Conservation (phyloP, 2,329 filamentous ascomycete species). For the Claviceps citrina region DNA sequence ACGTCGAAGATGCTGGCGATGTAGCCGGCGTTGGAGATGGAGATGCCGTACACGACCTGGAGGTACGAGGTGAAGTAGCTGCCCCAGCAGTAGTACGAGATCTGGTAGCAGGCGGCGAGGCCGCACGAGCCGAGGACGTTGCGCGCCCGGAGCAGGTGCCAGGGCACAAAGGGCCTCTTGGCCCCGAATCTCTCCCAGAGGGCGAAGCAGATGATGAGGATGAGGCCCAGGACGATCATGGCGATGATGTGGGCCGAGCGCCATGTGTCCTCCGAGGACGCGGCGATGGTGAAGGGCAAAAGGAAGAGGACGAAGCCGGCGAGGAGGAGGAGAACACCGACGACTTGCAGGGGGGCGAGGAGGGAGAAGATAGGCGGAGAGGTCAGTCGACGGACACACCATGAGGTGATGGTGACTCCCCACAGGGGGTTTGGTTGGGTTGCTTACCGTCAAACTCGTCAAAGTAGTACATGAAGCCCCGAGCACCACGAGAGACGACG, state of each 20-base stretch:
- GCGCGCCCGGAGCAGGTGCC: slow-evolving; percentile 32
- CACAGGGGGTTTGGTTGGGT: too few relatives aligned
- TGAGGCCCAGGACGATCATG: slow-evolving; percentile 45
- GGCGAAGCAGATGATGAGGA: slow-evolving; percentile 39
- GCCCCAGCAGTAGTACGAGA: slow-evolving; percentile 37
- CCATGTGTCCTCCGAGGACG: slow-evolving; percentile 33
- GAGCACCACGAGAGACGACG: slow-evolving; percentile 8
- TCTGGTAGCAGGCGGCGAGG: slow-evolving; percentile 27
- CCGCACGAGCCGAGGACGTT: slow-evolving; percentile 37
- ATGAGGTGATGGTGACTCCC: too few relatives aligned
- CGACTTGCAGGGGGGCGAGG: slow-evolving; percentile 11
- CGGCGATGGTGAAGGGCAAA: slow-evolving; percentile 46
- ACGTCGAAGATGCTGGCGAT: slow-evolving; percentile 34
- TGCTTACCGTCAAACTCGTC: slow-evolving; percentile 40
- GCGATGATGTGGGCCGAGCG: slow-evolving; percentile 36
- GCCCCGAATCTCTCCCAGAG: slow-evolving; percentile 44
- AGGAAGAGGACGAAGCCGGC: slow-evolving; percentile 44
- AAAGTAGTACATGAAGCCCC: slow-evolving; percentile 34
- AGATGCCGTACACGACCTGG: slow-evolving; percentile 32
- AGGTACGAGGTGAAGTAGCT: slow-evolving; percentile 42
- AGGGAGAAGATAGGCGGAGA: neutral
- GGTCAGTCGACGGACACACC: too few relatives aligned
- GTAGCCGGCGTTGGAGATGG: slow-evolving; percentile 29
- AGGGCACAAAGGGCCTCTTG: slow-evolving; percentile 40
- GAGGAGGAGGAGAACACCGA: slow-evolving; percentile 42